These are phyloP conservation scores for Halenospora varia DNA, from an alignment of 495 filamentous ascomycete species.

Conservation along the genomic window DNA sequence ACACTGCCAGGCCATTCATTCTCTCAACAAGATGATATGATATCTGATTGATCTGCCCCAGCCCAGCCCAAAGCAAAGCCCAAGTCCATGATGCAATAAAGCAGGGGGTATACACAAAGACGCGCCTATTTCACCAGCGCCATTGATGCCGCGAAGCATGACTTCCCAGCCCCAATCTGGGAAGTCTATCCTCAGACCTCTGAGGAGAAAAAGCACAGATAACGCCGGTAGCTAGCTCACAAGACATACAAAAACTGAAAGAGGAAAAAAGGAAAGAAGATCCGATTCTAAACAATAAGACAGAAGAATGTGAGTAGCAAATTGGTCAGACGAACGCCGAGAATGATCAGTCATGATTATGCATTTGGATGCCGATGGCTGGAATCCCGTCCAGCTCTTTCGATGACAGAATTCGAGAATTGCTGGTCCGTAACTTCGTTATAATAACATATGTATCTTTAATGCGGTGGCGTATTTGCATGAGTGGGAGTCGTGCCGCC, in stretches of 20 bases:
- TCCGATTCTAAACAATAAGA: constrained; percentile 4
- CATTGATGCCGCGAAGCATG: background rate
- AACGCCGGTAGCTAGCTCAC: background rate
- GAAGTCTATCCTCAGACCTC: background rate
- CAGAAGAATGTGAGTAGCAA: constrained; percentile 1
- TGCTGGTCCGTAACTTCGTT: background rate
- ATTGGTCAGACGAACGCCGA: constrained; percentile 1
- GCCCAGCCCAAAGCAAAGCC: background rate
- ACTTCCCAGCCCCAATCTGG: background rate
- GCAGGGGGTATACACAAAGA: constrained; percentile 7
- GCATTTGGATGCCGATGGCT: background rate
- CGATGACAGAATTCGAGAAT: background rate
- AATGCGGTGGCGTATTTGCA: constrained; percentile 32
- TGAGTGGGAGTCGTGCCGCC: constrained; percentile 29
- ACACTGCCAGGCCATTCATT: too few relatives aligned
- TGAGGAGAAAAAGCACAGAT: background rate
- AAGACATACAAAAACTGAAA: background rate
- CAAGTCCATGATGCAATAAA: constrained; percentile 6
- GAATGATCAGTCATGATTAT: background rate
- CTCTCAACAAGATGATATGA: too few relatives aligned
- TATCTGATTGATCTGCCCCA: too few relatives aligned
- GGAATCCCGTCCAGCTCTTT: constrained; percentile 11
- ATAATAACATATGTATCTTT: background rate
- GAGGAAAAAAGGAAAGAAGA: background rate
- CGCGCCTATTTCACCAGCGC: background rate